A percentile compares a stretch with the other conserved stretches of the same genome.
Conservation (phyloP, 2,329 filamentous ascomycete species). For the Chaetomium strumarium region DNA sequence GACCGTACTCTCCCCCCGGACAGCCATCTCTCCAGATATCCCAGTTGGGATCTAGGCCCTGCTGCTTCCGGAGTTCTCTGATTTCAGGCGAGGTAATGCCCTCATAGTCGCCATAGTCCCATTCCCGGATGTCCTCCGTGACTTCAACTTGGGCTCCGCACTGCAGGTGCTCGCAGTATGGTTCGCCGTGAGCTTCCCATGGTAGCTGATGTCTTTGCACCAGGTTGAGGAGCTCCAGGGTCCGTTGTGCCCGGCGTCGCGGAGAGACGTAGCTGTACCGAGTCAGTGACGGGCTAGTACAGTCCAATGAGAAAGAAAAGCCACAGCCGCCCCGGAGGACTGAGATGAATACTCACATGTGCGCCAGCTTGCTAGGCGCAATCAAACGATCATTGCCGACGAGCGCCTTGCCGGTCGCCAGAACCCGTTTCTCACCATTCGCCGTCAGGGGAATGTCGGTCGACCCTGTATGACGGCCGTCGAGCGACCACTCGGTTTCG, state of each 20-base stretch:
- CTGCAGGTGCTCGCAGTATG: slow-evolving; percentile 34
- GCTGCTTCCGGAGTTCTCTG: slow-evolving; percentile 46
- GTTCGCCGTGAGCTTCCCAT: slow-evolving; percentile 52
- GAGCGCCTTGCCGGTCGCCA: slow-evolving; percentile 73
- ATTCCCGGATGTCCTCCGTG: slow-evolving; percentile 70
- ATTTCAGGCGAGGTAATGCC: slow-evolving; percentile 71
- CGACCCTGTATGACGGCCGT: slow-evolving; percentile 74
- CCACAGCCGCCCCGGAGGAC: too few species aligned
- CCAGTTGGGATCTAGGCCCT: slow-evolving; percentile 58
- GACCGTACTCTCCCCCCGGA: slow-evolving; percentile 66
- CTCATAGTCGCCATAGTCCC: slow-evolving; percentile 86
- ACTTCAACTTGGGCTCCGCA: slow-evolving; percentile 59
- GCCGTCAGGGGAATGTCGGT: slow-evolving; percentile 82
- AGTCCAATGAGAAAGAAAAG: background rate
- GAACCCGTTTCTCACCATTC: slow-evolving; percentile 71
- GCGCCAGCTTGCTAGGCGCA: slow-evolving; percentile 71
- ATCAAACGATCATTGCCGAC: slow-evolving; percentile 81
- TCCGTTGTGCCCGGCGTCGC: slow-evolving; percentile 74
- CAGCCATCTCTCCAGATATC: slow-evolving; percentile 90
- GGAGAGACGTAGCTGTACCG: slow-evolving; percentile 71
- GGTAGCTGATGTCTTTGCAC: slow-evolving; percentile 64
- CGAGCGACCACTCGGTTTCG: slow-evolving; percentile 92
- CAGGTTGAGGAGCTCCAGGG: slow-evolving; percentile 80
- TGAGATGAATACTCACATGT: slow-evolving; percentile 60
- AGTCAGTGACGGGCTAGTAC: background rate